phyloP scores from a whole-genome alignment of 2,329 filamentous ascomycete species.

The Penicillium sp. region DNA sequence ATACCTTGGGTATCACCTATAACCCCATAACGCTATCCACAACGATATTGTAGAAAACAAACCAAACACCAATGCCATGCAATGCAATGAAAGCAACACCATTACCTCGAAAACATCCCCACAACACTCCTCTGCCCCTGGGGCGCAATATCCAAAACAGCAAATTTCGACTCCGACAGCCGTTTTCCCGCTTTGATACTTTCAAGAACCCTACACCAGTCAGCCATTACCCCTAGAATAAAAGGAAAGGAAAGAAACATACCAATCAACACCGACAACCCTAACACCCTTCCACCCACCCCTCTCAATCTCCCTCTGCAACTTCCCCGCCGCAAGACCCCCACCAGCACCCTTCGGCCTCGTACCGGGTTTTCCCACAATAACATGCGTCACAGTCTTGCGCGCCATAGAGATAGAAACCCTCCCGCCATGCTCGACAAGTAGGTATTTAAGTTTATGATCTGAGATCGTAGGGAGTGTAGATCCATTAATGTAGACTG shows the following conservation, averaged over 20 bases:
- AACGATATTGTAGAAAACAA: background rate
- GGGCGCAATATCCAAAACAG: constrained; percentile 57
- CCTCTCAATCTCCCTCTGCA: constrained; percentile 71
- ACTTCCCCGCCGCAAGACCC: constrained; percentile 69
- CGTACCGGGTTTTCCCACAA: constrained; percentile 60
- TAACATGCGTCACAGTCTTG: constrained; percentile 76
- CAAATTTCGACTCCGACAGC: constrained; percentile 69
- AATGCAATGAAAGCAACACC: background rate
- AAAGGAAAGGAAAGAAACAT: constrained; percentile 26
- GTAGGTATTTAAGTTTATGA: constrained; percentile 74
- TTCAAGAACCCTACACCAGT: constrained; percentile 64
- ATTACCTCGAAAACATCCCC: constrained; percentile 40
- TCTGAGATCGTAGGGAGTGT: constrained; percentile 78
- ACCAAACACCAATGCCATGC: constrained; percentile 1
- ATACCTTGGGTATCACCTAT: background rate
- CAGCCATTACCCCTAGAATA: constrained; percentile 16
- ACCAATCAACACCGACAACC: constrained; percentile 80
- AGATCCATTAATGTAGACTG: constrained; percentile 82
- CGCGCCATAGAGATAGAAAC: constrained; percentile 68
- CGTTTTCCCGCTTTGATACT: constrained; percentile 72
- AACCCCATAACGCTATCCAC: background rate
- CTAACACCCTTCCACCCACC: constrained; percentile 66
- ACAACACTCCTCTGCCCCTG: constrained; percentile 63
- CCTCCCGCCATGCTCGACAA: constrained; percentile 68
- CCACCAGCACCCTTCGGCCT: constrained; percentile 60